Evolutionary conservation across 306 rosid species (phyloP).

Genomic region (Cicer cuneatum): DNA sequence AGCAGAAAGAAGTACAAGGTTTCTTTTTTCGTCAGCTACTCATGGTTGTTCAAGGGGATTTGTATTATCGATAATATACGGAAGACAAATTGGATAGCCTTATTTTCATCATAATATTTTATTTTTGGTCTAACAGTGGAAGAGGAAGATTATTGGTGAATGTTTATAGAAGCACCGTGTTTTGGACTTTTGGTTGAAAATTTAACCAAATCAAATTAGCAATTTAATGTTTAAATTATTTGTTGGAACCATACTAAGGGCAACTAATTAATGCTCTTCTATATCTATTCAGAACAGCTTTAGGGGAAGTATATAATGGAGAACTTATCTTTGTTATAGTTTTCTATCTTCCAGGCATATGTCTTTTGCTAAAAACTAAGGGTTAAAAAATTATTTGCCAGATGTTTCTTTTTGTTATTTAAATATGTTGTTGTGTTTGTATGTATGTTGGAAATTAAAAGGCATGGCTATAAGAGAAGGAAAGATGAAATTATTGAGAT

Average conservation of each 20-base stretch:
- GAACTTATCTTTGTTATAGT: slow-evolving; percentile 59
- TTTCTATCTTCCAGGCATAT: neutral
- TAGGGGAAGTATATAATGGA: slow-evolving; percentile 86
- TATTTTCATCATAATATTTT: slow-evolving; percentile 24
- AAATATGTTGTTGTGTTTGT: neutral
- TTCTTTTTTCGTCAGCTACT: slow-evolving; percentile 36
- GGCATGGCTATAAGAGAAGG: slow-evolving; percentile 22
- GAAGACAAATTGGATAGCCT: slow-evolving; percentile 11
- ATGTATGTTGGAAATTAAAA: slow-evolving; percentile 12
- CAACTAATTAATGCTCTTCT: slow-evolving; percentile 44
- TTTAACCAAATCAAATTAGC: slow-evolving; percentile 35
- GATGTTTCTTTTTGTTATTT: slow-evolving; percentile 15
- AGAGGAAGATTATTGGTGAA: slow-evolving; percentile 33
- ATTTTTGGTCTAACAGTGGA: slow-evolving; percentile 24
- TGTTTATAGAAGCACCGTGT: neutral
- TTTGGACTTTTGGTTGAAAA: slow-evolving; percentile 6
- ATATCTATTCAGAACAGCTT: slow-evolving; percentile 66
- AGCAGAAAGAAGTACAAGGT: neutral
- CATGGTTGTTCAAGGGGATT: slow-evolving; percentile 34
- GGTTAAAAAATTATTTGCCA: neutral
- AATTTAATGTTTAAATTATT: slow-evolving; percentile 2
- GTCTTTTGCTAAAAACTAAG: slow-evolving; percentile 26
- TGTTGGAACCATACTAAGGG: slow-evolving; percentile 37
- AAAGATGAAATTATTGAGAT: slow-evolving; percentile 17
- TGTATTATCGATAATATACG: slow-evolving; percentile 29